Evolutionary conservation across 441 rosid species (phyloP), one percentile per base, ranked within the genome.

Genomic region (Gossypium schwendimanii): DNA sequence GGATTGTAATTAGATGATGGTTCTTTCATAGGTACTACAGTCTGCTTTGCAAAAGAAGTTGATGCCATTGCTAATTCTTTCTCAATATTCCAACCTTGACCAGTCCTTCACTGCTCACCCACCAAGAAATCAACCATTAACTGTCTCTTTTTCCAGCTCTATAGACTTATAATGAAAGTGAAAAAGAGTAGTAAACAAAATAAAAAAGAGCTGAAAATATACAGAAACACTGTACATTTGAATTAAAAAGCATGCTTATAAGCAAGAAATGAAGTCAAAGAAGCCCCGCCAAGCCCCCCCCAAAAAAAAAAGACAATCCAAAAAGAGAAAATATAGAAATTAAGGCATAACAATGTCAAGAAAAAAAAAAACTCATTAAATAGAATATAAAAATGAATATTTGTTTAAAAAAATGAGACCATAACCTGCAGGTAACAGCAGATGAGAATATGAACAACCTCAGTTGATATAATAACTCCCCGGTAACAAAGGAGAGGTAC

Each of bases 31-130:
- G 84, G 77, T 80, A 86, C 59, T 58, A 86, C 78, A 63, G 81
- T 82, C 82, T 87, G 93, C 80, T 88, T 86, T 50, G 81, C 84
- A 79, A 82, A 84, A 85, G 98, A 89, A 77, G 86, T 86, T 71
- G 98, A 89, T 75, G 93, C 88, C 92, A 92, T 92, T 33, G 73
- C 81, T 84, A 74, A 66, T 70, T 86, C 88, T 77, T 73, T 67
- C 57, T 76, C 81, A 73, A 74, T 59, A 3, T 53, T 60, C 63
- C 71, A 76, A 45, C 39, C 21, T 65, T 6, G 20, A 65, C 20
- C 54, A 65, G 47, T 65, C 12, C 20, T 64, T 65, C 33, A 65
- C 70, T 23, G 55, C 71, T 59, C 68, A 83, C 78, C 78, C 73
- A 78, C 81, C 75, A 77, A 82, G 70, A 33, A 77, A 33, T 74